phyloP scores from a whole-genome alignment of 768 basidiomycete species.

The Sporobolomyces roseus region DNA sequence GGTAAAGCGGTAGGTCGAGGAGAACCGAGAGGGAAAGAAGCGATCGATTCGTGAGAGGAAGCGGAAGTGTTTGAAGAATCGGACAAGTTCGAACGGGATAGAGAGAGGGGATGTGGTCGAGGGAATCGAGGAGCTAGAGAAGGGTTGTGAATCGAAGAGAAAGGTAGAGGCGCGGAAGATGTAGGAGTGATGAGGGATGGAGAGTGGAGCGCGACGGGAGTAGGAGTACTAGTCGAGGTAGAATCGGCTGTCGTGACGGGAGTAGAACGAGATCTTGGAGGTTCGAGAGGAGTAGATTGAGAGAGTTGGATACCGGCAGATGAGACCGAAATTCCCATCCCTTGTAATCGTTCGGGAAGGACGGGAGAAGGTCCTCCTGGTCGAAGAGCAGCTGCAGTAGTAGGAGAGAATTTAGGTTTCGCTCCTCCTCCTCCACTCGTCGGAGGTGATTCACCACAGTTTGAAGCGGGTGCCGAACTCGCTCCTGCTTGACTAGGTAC shows the following conservation, averaged over 20 bases:
- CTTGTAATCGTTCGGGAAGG: slow-evolving; percentile 3
- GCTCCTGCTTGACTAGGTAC: too few relatives aligned
- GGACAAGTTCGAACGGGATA: slow-evolving; percentile 3
- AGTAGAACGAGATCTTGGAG: not conserved
- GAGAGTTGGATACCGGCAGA: slow-evolving; percentile 27
- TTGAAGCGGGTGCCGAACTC: too few relatives aligned
- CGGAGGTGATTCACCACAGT: not conserved
- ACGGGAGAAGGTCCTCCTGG: slow-evolving; percentile 4
- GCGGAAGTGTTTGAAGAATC: not conserved
- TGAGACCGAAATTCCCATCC: slow-evolving; percentile 25
- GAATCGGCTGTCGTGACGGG: not conserved
- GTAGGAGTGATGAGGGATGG: slow-evolving; percentile 6
- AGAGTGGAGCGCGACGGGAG: not conserved
- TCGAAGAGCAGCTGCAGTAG: not conserved
- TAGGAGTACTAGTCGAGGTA: not conserved
- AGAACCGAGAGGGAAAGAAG: slow-evolving; percentile 6
- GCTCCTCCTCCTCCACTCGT: not conserved
- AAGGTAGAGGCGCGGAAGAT: not conserved
- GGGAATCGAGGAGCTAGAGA: not conserved
- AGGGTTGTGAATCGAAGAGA: not conserved
- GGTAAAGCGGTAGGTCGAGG: slow-evolving; percentile 34
- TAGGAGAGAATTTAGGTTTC: not conserved
- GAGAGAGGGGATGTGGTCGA: slow-evolving; percentile 7
- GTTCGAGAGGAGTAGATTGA: slow-evolving; percentile 5
- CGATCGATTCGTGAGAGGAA: not conserved